These are phyloP conservation scores for Phytophthora kernoviae DNA, from an alignment of 352 stramenopile species.

Conservation along the genomic window DNA sequence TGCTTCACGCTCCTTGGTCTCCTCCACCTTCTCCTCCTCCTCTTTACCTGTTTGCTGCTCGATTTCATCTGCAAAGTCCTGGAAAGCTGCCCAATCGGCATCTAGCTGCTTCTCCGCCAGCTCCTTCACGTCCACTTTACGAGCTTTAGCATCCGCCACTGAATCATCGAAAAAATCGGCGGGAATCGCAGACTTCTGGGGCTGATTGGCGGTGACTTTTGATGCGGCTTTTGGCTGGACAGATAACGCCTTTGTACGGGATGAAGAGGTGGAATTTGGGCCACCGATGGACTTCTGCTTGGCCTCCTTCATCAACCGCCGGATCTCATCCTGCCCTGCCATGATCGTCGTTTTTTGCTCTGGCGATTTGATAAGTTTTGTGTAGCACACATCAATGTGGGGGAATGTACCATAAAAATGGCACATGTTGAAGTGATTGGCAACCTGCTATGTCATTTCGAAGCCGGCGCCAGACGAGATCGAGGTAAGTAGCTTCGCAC, in stretches of 20 bases:
- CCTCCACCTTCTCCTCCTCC: slow-evolving; percentile 37
- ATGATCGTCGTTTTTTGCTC: slow-evolving; percentile 1
- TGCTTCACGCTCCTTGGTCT: slow-evolving; percentile 47
- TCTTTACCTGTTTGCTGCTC: slow-evolving; percentile 50
- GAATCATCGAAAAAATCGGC: slow-evolving; percentile 59
- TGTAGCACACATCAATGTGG: too few relatives aligned
- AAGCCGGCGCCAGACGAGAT: slow-evolving; percentile 96
- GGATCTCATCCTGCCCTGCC: slow-evolving; percentile 36
- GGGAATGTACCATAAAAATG: too few relatives aligned
- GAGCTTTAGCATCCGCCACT: slow-evolving; percentile 52
- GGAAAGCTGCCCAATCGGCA: slow-evolving; percentile 65
- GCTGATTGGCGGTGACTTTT: slow-evolving; percentile 7
- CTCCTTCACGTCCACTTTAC: slow-evolving; percentile 52
- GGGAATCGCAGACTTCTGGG: slow-evolving; percentile 26
- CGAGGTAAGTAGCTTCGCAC: slow-evolving; percentile 93
- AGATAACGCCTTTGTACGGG: not conserved
- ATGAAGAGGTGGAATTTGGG: not conserved
- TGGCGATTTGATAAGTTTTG: too few relatives aligned
- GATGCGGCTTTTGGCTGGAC: slow-evolving; percentile 1
- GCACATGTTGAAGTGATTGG: too few relatives aligned
- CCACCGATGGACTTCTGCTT: slow-evolving; percentile 30
- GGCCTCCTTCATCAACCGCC: slow-evolving; percentile 45
- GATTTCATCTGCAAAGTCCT: slow-evolving; percentile 61
- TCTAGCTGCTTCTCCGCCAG: slow-evolving; percentile 45
- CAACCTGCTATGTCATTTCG: slow-evolving; percentile 95